Evolutionary conservation across 306 rosid genomes (phyloP).

Genomic region (Spatholobus suberectus): DNA sequence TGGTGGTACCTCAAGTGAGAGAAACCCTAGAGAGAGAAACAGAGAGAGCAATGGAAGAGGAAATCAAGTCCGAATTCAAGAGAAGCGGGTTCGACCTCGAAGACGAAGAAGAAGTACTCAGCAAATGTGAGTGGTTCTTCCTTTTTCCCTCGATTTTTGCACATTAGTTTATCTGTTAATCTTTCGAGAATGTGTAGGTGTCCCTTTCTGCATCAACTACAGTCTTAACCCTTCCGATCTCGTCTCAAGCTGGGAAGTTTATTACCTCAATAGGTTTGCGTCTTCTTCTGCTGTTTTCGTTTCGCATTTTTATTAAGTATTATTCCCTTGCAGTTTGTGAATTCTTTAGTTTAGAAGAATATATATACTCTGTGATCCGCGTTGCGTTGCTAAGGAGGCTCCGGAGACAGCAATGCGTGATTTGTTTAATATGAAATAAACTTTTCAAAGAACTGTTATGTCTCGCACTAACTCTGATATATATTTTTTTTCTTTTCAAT

Average conservation of each 20-base stretch:
- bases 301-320: not conserved
- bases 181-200: conserved; percentile 53
- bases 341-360: conserved; percentile 1
- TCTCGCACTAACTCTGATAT: not conserved
- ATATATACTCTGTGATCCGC: not conserved
- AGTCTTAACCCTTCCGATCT: conserved; percentile 76
- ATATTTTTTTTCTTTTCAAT: not conserved
- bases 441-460: not conserved
- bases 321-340: not conserved
- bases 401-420: not conserved
- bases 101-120: conserved; percentile 73
- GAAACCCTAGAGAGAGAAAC: conserved; percentile 62
- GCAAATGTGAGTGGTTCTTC: conserved; percentile 63
- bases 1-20: conserved; percentile 36
- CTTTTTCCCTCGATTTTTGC: not conserved
- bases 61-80: conserved; percentile 72
- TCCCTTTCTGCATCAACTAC: conserved; percentile 76
- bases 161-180: conserved; percentile 1
- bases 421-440: not conserved
- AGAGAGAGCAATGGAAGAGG: conserved; percentile 71
- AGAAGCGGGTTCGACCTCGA: conserved; percentile 61
- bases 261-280: conserved; percentile 87
- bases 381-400: not conserved
- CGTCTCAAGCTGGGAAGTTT: conserved; percentile 88
- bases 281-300: not conserved